These are phyloP conservation scores for Cyanodermella asteris DNA, from an alignment of 2,329 filamentous ascomycete species.

Conservation along the genomic window DNA sequence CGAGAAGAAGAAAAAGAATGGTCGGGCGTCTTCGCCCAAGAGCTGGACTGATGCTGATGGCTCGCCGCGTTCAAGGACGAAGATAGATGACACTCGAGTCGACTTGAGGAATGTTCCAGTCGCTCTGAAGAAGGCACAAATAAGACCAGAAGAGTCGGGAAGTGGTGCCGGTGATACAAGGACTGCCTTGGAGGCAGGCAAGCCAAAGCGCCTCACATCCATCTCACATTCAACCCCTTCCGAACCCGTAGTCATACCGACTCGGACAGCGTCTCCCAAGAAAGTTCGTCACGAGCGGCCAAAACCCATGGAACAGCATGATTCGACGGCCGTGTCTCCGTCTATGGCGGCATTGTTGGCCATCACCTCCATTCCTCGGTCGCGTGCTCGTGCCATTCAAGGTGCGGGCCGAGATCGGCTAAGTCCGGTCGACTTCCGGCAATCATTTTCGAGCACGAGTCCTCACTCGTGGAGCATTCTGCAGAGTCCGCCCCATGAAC, in stretches of 20 bases:
- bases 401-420: background rate
- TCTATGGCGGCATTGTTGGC: constrained; percentile 6
- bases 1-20: constrained; percentile 1
- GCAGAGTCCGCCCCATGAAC: constrained; percentile 6
- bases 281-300: constrained; percentile 1
- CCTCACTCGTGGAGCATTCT: constrained; percentile 7
- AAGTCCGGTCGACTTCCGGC: background rate
- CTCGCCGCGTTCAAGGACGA: background rate
- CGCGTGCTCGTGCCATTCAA: background rate
- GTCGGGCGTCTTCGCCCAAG: background rate
- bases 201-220: too few species aligned
- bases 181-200: constrained; percentile 2
- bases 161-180: too few species aligned
- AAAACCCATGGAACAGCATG: constrained; percentile 2
- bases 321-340: constrained; percentile 5
- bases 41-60: constrained; percentile 1
- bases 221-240: constrained; percentile 5
- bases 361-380: constrained; percentile 4
- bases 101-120: too few species aligned
- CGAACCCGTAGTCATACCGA: constrained; percentile 8
- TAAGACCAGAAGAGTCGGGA: background rate
- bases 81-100: background rate
- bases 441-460: constrained; percentile 5
- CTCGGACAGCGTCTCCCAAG: constrained; percentile 3
- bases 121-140: constrained; percentile 1